Conservation (phyloP, 352 stramenopile genomes). For the Globisporangium splendens region DNA sequence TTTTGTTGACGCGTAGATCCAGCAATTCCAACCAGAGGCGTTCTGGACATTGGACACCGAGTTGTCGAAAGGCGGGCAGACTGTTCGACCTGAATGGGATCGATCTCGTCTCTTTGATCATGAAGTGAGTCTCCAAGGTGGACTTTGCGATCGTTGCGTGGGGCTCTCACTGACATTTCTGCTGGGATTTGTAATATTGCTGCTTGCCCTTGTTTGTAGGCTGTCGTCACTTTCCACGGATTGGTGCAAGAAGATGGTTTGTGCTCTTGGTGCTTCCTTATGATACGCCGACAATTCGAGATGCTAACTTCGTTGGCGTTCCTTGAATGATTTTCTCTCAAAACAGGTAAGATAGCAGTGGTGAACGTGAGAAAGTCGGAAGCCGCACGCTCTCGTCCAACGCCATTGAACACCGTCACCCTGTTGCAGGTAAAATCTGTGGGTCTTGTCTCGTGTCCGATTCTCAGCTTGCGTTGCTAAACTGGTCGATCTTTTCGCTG, state of each 20-base stretch:
- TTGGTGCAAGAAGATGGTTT: constrained; percentile 58
- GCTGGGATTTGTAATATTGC: not conserved
- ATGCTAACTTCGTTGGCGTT: not conserved
- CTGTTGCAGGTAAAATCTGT: constrained; percentile 34
- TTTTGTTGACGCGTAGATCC: constrained; percentile 36
- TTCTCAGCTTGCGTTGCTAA: not conserved
- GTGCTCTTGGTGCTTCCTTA: not conserved
- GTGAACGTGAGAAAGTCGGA: constrained; percentile 26
- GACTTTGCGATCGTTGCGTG: not conserved
- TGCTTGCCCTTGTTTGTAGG: constrained; percentile 3
- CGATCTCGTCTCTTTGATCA: constrained; percentile 37
- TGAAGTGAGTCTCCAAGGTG: constrained; percentile 18
- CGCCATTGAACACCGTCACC: constrained; percentile 66
- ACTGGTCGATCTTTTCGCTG: too few relatives aligned
- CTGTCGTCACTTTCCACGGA: constrained; percentile 16
- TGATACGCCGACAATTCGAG: not conserved
- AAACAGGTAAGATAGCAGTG: constrained; percentile 11
- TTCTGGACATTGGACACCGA: constrained; percentile 49
- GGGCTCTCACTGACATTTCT: too few relatives aligned
- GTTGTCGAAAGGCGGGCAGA: constrained; percentile 25
- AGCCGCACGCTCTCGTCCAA: constrained; percentile 23
- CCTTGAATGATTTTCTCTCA: not conserved
- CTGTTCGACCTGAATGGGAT: constrained; percentile 30
- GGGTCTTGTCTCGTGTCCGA: not conserved
- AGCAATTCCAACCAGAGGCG: constrained; percentile 84